Evolutionary conservation across 1,139 yeast species (phyloP).

Genomic region (Candida albicans): DNA sequence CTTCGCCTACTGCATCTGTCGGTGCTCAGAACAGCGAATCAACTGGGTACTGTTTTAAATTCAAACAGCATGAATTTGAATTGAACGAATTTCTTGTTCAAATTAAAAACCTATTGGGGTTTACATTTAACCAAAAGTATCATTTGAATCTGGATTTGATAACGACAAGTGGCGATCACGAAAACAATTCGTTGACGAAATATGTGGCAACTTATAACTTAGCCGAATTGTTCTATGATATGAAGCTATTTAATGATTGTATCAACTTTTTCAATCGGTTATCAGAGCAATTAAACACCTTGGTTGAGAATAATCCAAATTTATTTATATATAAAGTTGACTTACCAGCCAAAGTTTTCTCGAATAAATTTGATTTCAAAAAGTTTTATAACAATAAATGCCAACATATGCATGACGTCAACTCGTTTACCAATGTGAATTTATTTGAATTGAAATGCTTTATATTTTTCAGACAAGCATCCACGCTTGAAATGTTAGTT

Average conservation of each 20-base stretch:
- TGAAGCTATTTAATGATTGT: constrained; percentile 61
- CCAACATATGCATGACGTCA: constrained; percentile 8
- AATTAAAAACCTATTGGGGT: constrained; percentile 54
- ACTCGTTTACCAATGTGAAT: constrained; percentile 20
- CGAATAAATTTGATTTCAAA: constrained; percentile 21
- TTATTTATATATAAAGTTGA: constrained; percentile 8
- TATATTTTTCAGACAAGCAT: constrained; percentile 30
- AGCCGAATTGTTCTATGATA: constrained; percentile 40
- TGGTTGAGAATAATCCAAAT: constrained; percentile 17
- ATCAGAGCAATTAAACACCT: constrained; percentile 21
- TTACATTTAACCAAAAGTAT: constrained; percentile 52
- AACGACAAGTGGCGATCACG: constrained; percentile 20
- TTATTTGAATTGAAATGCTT: constrained; percentile 27
- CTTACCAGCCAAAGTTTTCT: constrained; percentile 8
- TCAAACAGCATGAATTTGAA: constrained; percentile 38
- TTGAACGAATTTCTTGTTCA: constrained; percentile 45
- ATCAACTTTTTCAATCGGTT: constrained; percentile 47
- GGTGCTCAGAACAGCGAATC: background rate
- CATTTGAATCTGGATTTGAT: constrained; percentile 36
- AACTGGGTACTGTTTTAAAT: constrained; percentile 38
- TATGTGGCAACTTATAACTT: constrained; percentile 21
- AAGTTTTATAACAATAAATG: constrained; percentile 11
- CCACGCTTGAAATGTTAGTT: constrained; percentile 30
- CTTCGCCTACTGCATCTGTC: too few relatives aligned
- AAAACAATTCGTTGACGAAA: constrained; percentile 16